These are phyloP conservation scores for Hydrangea macrophylla DNA, from an alignment of 148 eudicot genomes.

Conservation along the genomic window DNA sequence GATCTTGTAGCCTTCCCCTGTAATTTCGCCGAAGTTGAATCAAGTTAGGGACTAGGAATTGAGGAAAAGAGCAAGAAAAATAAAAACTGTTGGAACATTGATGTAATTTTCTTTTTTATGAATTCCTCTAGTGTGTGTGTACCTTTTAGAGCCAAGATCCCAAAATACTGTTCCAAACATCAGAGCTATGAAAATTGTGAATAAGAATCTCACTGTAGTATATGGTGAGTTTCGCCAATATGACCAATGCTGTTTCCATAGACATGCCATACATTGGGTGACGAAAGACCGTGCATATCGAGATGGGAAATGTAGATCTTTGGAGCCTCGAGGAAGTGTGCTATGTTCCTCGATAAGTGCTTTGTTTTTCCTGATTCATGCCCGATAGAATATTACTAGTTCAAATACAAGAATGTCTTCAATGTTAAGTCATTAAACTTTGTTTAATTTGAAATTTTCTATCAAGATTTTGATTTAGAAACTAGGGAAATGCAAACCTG, in stretches of 20 bases:
- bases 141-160: constrained; percentile 46
- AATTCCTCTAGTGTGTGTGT: neutral
- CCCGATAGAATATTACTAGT: neutral
- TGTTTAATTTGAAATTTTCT: neutral
- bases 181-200: constrained; percentile 38
- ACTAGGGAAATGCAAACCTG: too few relatives aligned
- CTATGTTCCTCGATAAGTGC: constrained; percentile 43
- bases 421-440: neutral
- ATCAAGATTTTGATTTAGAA: too few relatives aligned
- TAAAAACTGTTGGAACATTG: neutral
- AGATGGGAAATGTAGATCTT: constrained; percentile 40
- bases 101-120: neutral
- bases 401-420: neutral
- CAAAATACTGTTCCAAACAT: constrained; percentile 55
- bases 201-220: constrained; percentile 37
- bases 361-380: constrained; percentile 45
- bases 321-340: constrained; percentile 37
- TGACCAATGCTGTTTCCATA: constrained; percentile 59
- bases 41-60: neutral
- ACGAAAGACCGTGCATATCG: constrained; percentile 38
- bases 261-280: constrained; percentile 54
- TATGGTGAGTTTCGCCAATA: constrained; percentile 59
- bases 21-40: neutral
- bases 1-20: constrained; percentile 34
- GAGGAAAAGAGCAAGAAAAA: too few relatives aligned